Evolutionary conservation across 352 stramenopile genomes (phyloP).

Genomic region (Thraustochytrium striatum): DNA sequence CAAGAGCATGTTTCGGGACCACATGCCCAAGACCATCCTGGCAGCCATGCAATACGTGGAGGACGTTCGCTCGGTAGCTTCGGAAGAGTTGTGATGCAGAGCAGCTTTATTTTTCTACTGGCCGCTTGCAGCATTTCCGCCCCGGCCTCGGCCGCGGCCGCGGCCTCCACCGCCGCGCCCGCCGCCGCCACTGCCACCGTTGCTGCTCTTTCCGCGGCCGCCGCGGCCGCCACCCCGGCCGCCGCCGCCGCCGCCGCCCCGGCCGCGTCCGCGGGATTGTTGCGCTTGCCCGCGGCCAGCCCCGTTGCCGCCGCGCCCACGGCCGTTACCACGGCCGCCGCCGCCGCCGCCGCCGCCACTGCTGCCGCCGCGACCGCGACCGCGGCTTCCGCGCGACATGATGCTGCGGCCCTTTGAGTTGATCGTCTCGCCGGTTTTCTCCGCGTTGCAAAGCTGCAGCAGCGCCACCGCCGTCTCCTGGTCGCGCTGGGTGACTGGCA

Average conservation of each 20-base stretch:
- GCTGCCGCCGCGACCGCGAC: not conserved
- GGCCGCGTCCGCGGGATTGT: not conserved
- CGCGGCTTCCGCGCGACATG: not conserved
- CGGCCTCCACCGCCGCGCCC: not conserved
- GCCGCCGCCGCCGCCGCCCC: not conserved
- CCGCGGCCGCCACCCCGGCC: not conserved
- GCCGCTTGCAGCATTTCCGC: too few species aligned
- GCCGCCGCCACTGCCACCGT: not conserved
- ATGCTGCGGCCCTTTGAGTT: conserved; percentile 10
- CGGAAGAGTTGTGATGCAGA: too few species aligned
- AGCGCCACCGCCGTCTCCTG: not conserved
- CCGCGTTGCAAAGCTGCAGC: not conserved
- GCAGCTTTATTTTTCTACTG: too few species aligned
- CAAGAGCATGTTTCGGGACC: too few species aligned
- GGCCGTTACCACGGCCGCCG: not conserved
- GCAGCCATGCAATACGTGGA: not conserved
- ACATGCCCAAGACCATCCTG: not conserved
- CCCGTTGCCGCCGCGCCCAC: not conserved
- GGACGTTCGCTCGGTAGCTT: too few species aligned
- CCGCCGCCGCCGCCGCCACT: not conserved
- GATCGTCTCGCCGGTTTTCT: not conserved
- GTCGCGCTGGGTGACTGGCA: not conserved
- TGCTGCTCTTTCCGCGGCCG: not conserved
- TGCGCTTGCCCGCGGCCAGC: not conserved
- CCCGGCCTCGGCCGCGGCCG: not conserved